A percentile compares a stretch with the other conserved stretches of the same genome.
Evolutionary conservation across 805 yeast species (phyloP).

Genomic region (Wickerhamiella shivajii): DNA sequence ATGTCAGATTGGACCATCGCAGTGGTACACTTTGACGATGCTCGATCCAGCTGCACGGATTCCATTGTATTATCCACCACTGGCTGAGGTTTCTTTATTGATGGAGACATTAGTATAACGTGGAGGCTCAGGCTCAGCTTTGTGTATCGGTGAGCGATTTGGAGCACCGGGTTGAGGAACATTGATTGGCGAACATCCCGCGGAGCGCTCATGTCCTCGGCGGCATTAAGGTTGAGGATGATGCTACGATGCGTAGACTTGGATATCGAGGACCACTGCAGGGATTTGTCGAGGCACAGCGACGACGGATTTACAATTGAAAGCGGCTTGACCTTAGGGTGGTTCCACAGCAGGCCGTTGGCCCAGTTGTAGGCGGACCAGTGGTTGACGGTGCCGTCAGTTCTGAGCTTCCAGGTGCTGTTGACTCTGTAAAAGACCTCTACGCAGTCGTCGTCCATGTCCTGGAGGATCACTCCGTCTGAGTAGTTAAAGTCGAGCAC

Average conservation of each 20-base stretch:
- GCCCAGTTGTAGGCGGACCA: slow-evolving; percentile 8
- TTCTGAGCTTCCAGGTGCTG: slow-evolving; percentile 7
- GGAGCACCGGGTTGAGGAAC: slow-evolving; percentile 6
- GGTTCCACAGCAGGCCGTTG: slow-evolving; percentile 6
- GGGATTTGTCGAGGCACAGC: slow-evolving; percentile 4
- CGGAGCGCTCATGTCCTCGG: slow-evolving; percentile 2
- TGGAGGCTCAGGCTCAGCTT: slow-evolving; percentile 4
- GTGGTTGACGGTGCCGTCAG: slow-evolving; percentile 5
- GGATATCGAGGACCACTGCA: slow-evolving; percentile 4
- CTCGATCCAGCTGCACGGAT: no score
- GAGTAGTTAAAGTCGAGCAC: slow-evolving; percentile 6
- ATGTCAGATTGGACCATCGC: no score
- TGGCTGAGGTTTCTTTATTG: not conserved
- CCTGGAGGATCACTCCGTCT: slow-evolving; percentile 2
- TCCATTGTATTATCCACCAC: not conserved
- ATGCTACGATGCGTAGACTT: slow-evolving; percentile 5
- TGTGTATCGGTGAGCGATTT: slow-evolving; percentile 7
- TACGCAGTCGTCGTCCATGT: not conserved
- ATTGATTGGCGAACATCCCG: slow-evolving; percentile 1
- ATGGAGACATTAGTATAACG: slow-evolving; percentile 1
- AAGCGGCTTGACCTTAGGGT: slow-evolving; percentile 3
- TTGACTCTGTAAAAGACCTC: slow-evolving; percentile 4
- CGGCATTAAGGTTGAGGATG: slow-evolving; percentile 6
- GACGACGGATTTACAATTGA: slow-evolving; percentile 1
- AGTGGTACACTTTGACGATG: no score